A percentile compares a stretch with the other conserved stretches of the same genome.
phyloP scores from a whole-genome alignment of 768 basidiomycete species.

The Fomitopsis serialis region DNA sequence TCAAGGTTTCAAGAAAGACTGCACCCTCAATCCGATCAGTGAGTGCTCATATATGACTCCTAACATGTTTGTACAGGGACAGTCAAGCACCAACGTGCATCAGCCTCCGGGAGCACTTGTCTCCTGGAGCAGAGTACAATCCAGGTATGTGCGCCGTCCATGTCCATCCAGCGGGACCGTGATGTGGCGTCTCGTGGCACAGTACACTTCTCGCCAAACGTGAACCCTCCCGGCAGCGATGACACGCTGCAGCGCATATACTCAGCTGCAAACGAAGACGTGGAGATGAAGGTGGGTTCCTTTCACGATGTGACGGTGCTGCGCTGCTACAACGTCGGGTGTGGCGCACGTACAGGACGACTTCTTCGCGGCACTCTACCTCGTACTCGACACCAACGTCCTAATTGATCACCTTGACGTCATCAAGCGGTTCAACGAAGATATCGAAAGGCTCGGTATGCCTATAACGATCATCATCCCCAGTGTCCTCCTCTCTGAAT shows the following conservation, averaged over 20 bases:
- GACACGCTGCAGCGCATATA: constrained; percentile 48
- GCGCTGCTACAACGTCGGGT: not conserved
- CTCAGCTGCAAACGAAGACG: constrained; percentile 55
- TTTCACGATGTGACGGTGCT: not conserved
- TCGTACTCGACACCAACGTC: constrained; percentile 80
- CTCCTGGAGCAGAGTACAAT: not conserved
- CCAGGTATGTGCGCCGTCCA: not conserved
- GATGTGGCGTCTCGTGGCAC: not conserved
- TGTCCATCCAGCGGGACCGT: not conserved
- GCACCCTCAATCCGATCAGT: not conserved
- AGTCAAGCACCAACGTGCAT: not conserved
- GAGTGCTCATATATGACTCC: not conserved
- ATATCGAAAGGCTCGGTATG: constrained; percentile 44
- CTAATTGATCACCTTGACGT: constrained; percentile 62
- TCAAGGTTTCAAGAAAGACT: too few species aligned
- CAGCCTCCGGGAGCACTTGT: not conserved
- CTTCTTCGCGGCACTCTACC: constrained; percentile 24
- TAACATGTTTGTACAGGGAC: not conserved
- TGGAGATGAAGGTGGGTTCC: constrained; percentile 63
- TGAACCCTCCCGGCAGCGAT: not conserved
- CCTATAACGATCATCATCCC: constrained; percentile 66
- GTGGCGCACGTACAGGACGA: constrained; percentile 18
- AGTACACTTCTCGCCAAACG: not conserved
- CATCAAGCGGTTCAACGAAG: constrained; percentile 58
- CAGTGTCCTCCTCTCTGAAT: constrained; percentile 68